These are phyloP conservation scores for Phylloboletellus chloephorus DNA, from an alignment of 1,284 basidiomycete species.

Conservation along the genomic window DNA sequence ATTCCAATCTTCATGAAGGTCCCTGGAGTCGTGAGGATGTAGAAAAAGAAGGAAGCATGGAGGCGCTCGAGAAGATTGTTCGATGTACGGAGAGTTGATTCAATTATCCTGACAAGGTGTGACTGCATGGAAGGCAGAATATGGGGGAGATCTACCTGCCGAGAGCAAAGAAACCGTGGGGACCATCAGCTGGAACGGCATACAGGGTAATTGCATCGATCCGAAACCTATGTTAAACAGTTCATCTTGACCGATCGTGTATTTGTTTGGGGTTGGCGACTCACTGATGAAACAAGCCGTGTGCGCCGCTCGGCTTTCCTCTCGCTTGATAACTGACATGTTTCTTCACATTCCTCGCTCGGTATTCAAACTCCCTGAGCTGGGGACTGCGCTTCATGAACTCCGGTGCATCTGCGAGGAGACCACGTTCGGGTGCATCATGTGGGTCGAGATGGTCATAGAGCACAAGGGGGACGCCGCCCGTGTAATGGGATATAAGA, in stretches of 20 bases:
- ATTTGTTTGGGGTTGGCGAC: constrained; percentile 15
- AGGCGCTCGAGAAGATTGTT: constrained; percentile 92
- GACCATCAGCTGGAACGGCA: constrained; percentile 81
- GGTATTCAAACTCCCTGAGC: constrained; percentile 49
- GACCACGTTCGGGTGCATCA: constrained; percentile 34
- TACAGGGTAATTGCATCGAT: constrained; percentile 94
- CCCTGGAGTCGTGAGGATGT: constrained; percentile 72
- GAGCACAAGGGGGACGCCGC: constrained; percentile 66
- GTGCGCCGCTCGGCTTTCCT: constrained; percentile 70
- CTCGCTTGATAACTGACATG: constrained; percentile 67
- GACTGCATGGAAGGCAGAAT: background rate
- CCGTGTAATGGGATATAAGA: constrained; percentile 67
- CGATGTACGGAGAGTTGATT: constrained; percentile 81
- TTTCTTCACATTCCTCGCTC: constrained; percentile 57
- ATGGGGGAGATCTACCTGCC: constrained; percentile 54
- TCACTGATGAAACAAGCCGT: constrained; percentile 74
- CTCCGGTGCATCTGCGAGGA: constrained; percentile 45
- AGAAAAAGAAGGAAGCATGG: constrained; percentile 95
- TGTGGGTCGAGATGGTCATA: constrained; percentile 67
- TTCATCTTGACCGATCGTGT: constrained; percentile 7
- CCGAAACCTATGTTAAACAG: constrained; percentile 58
- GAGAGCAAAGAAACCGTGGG: constrained; percentile 92
- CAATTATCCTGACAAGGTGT: constrained; percentile 54
- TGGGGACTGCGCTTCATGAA: constrained; percentile 39
- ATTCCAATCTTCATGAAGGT: constrained; percentile 84